Percentiles rank a stretch among this genome's conserved stretches.
Evolutionary conservation across 2,329 filamentous ascomycete species (phyloP).

Genomic region (Calonectria hawksworthii): DNA sequence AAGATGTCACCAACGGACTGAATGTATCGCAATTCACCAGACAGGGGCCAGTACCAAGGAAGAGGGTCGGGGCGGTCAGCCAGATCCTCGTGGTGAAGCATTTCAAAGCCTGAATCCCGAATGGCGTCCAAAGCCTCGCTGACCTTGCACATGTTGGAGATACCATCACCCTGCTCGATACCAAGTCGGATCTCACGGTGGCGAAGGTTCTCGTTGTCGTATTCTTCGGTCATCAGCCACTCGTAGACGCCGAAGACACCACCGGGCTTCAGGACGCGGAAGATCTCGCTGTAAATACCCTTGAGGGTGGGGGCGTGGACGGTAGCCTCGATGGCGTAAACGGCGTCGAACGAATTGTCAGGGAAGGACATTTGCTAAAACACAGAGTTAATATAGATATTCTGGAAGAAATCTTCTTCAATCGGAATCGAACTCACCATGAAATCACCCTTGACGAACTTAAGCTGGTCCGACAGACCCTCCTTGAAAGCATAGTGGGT

Average conservation of each 20-base stretch:
- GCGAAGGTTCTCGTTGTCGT: conserved; percentile 88
- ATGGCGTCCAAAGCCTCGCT: conserved; percentile 87
- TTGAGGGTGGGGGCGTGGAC: conserved; percentile 92
- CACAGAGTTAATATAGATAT: conserved; percentile 28
- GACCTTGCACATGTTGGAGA: conserved; percentile 96
- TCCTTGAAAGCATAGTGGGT: conserved; percentile 87
- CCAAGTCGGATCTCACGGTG: conserved; percentile 93
- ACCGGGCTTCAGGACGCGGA: conserved; percentile 94
- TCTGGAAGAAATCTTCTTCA: not conserved
- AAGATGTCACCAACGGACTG: conserved; percentile 83
- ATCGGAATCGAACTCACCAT: conserved; percentile 70
- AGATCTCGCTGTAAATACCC: conserved; percentile 95
- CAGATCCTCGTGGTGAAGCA: conserved; percentile 88
- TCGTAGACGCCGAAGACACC: conserved; percentile 98
- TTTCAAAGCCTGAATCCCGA: conserved; percentile 87
- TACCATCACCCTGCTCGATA: conserved; percentile 96
- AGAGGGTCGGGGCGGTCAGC: conserved; percentile 81
- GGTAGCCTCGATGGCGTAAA: conserved; percentile 98
- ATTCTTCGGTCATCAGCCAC: conserved; percentile 98
- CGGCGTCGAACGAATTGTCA: conserved; percentile 91
- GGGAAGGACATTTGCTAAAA: conserved; percentile 91
- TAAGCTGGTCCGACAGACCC: conserved; percentile 82
- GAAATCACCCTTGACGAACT: conserved; percentile 95
- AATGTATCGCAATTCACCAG: conserved; percentile 88
- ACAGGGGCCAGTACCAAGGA: conserved; percentile 95